Percentiles rank a stretch among this genome's conserved stretches.
Evolutionary conservation across 441 rosid species (phyloP).

Genomic region (Euphorbia celastroides): DNA sequence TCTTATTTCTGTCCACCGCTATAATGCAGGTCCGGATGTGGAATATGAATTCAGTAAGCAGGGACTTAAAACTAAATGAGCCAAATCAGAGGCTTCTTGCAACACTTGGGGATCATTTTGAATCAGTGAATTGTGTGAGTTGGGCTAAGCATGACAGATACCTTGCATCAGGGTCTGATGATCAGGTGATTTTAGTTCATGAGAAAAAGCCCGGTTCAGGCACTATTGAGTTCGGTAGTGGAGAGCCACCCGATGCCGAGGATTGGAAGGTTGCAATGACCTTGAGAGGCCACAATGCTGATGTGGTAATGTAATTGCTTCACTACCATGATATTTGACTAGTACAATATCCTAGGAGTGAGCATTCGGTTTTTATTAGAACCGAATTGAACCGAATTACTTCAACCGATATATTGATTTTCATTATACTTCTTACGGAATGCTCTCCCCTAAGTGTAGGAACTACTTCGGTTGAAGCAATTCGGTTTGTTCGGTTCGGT

Average conservation of each 20-base stretch:
- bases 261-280: slow-evolving; percentile 99
- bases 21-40: slow-evolving; percentile 76
- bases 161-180: slow-evolving; percentile 96
- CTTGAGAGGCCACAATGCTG: slow-evolving; percentile 94
- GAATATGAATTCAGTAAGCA: slow-evolving; percentile 81
- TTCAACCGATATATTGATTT: too few species aligned
- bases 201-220: slow-evolving; percentile 99
- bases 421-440: too few species aligned
- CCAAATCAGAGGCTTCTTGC: slow-evolving; percentile 81
- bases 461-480: too few species aligned
- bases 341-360: too few species aligned
- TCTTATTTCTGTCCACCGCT: neutral
- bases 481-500: too few species aligned
- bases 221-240: slow-evolving; percentile 93
- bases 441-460: too few species aligned
- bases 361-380: too few species aligned
- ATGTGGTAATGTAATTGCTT: slow-evolving; percentile 73
- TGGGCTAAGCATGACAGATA: slow-evolving; percentile 95
- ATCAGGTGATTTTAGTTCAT: slow-evolving; percentile 82
- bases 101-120: slow-evolving; percentile 94
- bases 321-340: slow-evolving; percentile 7
- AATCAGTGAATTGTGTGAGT: slow-evolving; percentile 96
- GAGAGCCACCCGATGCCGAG: slow-evolving; percentile 96
- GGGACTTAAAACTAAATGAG: slow-evolving; percentile 53
- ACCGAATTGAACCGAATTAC: too few species aligned